Conservation (phyloP, 306 rosid species). For the Gastrolobium bilobum region DNA sequence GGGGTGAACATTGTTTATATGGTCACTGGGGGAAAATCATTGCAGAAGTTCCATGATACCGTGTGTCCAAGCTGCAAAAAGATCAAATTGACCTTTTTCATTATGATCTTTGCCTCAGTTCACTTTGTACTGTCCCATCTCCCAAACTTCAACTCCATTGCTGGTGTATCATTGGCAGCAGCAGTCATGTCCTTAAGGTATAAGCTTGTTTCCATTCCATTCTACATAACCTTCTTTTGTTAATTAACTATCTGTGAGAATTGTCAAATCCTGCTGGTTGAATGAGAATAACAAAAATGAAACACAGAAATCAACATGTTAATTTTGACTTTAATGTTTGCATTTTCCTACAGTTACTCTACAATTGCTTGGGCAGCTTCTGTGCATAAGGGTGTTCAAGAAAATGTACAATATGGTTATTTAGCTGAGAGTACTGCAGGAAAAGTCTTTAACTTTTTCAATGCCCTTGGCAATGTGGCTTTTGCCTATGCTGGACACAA, state of each 20-base stretch:
- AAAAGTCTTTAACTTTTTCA: slow-evolving; percentile 56
- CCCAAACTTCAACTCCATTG: slow-evolving; percentile 70
- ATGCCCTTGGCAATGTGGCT: slow-evolving; percentile 57
- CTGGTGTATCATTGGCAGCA: slow-evolving; percentile 67
- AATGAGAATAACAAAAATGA: no score
- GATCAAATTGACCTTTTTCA: slow-evolving; percentile 62
- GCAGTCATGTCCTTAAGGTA: slow-evolving; percentile 78
- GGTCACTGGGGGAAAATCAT: slow-evolving; percentile 69
- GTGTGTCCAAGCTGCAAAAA: slow-evolving; percentile 44
- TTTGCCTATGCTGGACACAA: slow-evolving; percentile 71
- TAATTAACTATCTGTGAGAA: no score
- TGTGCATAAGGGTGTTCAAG: slow-evolving; percentile 50
- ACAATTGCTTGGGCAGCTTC: slow-evolving; percentile 66
- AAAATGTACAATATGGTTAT: slow-evolving; percentile 50
- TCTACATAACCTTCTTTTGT: no score
- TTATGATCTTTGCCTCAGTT: slow-evolving; percentile 48
- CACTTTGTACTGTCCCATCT: slow-evolving; percentile 67
- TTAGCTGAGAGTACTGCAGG: slow-evolving; percentile 35
- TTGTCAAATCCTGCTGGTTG: slow-evolving; percentile 45
- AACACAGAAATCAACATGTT: no score
- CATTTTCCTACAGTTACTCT: slow-evolving; percentile 55
- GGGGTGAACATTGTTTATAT: slow-evolving; percentile 67
- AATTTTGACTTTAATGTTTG: not conserved
- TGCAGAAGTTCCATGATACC: slow-evolving; percentile 58
- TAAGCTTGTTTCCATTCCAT: not conserved